Conservation (phyloP, 169 alveolate genomes). For the Plasmodium cynomolgi region DNA sequence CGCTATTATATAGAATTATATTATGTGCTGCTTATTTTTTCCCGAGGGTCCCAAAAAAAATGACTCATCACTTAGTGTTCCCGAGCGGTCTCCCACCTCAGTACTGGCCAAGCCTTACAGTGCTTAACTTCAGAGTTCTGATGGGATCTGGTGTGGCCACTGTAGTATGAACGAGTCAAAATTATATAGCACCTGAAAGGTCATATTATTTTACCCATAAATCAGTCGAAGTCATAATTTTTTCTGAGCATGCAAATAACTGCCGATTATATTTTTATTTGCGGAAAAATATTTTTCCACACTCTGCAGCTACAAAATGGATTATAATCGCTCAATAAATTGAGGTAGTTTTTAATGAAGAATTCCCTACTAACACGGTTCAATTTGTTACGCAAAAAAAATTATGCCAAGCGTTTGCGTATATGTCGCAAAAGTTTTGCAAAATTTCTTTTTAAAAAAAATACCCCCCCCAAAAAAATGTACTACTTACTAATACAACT, state of each 20-base stretch:
- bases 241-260: not conserved
- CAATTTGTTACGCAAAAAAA: not conserved
- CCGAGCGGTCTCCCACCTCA: slow-evolving; percentile 95
- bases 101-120: slow-evolving; percentile 92
- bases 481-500: no score
- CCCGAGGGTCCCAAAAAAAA: not conserved
- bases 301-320: not conserved
- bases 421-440: not conserved
- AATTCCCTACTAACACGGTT: not conserved
- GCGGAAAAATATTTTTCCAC: not conserved
- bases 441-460: no score
- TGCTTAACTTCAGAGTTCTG: slow-evolving; percentile 95
- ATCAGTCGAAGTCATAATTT: not conserved
- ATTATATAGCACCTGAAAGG: not conserved
- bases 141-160: slow-evolving; percentile 94
- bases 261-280: not conserved
- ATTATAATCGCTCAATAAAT: not conserved
- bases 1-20: not conserved
- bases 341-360: not conserved
- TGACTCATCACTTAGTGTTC: slow-evolving; percentile 81
- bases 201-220: not conserved
- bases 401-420: not conserved
- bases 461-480: not conserved
- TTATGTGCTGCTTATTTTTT: not conserved
- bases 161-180: slow-evolving; percentile 87